phyloP scores from a whole-genome alignment of 176 grass and related monocot genomes.

The Metroxylon sagu region DNA sequence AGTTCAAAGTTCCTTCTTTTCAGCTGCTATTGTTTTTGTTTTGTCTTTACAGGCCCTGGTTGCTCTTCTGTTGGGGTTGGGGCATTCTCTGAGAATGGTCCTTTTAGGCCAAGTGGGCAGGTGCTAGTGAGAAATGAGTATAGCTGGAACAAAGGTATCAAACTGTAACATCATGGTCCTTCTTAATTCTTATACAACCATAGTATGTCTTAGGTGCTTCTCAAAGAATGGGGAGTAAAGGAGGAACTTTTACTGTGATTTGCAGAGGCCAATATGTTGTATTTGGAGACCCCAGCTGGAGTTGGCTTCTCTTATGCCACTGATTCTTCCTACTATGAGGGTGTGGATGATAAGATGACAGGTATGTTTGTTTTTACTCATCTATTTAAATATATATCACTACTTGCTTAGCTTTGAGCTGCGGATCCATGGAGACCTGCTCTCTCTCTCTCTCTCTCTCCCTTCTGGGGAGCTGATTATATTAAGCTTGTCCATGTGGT shows the following conservation, averaged over 20 bases:
- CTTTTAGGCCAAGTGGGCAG: conserved; percentile 75
- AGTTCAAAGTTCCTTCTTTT: background rate
- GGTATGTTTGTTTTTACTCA: background rate
- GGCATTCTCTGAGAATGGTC: conserved; percentile 91
- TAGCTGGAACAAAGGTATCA: conserved; percentile 94
- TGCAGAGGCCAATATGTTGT: conserved; percentile 91
- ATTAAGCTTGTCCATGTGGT: background rate
- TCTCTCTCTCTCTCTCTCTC: background rate
- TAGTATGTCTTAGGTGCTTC: background rate
- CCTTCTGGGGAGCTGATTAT: background rate
- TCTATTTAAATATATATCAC: too few species aligned
- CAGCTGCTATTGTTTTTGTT: background rate
- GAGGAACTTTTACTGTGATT: conserved; percentile 13
- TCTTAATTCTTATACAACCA: conserved; percentile 12
- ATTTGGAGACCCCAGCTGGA: conserved; percentile 81
- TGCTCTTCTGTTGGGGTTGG: conserved; percentile 96
- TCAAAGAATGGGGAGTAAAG: background rate
- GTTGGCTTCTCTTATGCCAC: conserved; percentile 76
- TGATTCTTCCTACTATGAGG: conserved; percentile 53
- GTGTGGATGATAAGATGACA: conserved; percentile 40
- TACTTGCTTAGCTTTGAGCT: background rate
- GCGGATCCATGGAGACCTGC: too few species aligned
- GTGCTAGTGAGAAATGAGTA: conserved; percentile 67
- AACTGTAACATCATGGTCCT: conserved; percentile 2
- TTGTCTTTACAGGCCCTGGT: conserved; percentile 55